Conservation (phyloP, 179 eudicot genomes). For the Spergularia azorica region DNA sequence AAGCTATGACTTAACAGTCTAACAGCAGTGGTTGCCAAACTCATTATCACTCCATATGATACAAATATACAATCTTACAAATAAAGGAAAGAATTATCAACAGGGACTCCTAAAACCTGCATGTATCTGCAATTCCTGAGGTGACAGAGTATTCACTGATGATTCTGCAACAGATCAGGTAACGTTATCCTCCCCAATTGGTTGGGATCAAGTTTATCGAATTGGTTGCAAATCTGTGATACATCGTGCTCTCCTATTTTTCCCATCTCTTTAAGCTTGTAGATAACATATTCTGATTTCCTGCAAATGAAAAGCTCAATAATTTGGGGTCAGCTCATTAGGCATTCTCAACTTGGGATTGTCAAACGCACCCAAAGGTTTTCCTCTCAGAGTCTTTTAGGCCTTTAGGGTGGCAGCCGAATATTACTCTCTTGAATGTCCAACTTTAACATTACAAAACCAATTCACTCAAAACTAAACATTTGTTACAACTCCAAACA, state of each 20-base stretch:
- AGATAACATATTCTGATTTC: slow-evolving; percentile 58
- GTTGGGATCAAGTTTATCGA: slow-evolving; percentile 50
- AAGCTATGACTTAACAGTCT: too few relatives aligned
- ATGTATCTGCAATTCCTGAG: slow-evolving; percentile 12
- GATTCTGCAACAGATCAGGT: slow-evolving; percentile 41
- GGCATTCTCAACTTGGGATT: slow-evolving; percentile 2
- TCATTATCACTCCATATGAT: too few relatives aligned
- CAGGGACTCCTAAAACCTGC: not conserved
- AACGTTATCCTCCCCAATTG: slow-evolving; percentile 60
- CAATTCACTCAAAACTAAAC: too few relatives aligned
- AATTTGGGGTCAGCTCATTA: not conserved
- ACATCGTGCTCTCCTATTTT: slow-evolving; percentile 57
- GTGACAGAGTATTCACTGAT: slow-evolving; percentile 11
- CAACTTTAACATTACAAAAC: too few relatives aligned
- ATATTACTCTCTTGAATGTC: too few relatives aligned
- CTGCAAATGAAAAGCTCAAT: slow-evolving; percentile 33
- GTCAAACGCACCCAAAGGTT: too few relatives aligned
- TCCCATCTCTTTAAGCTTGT: slow-evolving; percentile 71
- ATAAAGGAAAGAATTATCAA: not conserved
- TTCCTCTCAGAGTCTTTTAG: too few relatives aligned
- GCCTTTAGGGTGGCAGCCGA: too few relatives aligned
- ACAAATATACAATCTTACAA: too few relatives aligned
- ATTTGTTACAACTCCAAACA: too few relatives aligned
- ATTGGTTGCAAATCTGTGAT: slow-evolving; percentile 54
- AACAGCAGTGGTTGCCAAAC: too few relatives aligned